Evolutionary conservation across 2,329 filamentous ascomycete genomes (phyloP).

Genomic region (Penicillium sp.): DNA sequence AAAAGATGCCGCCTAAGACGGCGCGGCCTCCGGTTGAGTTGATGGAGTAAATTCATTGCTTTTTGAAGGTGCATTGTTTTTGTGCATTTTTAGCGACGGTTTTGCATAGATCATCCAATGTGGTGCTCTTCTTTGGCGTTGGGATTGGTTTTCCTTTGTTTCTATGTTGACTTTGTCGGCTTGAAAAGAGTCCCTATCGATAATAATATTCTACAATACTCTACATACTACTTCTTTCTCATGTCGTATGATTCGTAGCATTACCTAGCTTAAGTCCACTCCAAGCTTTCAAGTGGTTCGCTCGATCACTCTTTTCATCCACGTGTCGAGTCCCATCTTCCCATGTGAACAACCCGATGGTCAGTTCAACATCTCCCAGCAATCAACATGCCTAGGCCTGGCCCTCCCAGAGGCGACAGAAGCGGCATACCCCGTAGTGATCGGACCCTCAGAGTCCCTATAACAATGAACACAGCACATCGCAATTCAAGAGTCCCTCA

Average conservation of each 20-base stretch:
- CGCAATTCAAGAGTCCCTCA: not conserved
- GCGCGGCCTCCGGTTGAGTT: conserved; percentile 56
- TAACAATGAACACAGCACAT: no score
- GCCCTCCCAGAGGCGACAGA: no score
- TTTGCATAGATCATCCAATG: conserved; percentile 14
- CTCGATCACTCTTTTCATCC: not conserved
- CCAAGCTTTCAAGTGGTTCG: not conserved
- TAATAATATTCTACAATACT: not conserved
- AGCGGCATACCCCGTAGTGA: no score
- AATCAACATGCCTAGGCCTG: not conserved
- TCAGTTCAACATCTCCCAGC: not conserved
- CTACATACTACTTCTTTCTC: not conserved
- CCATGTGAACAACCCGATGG: not conserved
- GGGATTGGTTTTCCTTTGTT: not conserved
- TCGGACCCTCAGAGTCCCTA: no score
- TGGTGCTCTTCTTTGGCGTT: conserved; percentile 19
- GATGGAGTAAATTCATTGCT: conserved; percentile 42
- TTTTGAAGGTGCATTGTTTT: not conserved
- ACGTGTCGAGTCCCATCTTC: no score
- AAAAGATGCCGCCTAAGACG: conserved; percentile 52
- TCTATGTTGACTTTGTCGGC: not conserved
- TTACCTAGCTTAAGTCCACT: not conserved
- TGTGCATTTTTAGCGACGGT: conserved; percentile 19
- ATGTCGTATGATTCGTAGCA: not conserved
- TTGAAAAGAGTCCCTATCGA: not conserved